A percentile compares a stretch with the other conserved stretches of the same genome.
Evolutionary conservation across 345 rosid genomes (phyloP).

Genomic region (Lumnitzera racemosa): DNA sequence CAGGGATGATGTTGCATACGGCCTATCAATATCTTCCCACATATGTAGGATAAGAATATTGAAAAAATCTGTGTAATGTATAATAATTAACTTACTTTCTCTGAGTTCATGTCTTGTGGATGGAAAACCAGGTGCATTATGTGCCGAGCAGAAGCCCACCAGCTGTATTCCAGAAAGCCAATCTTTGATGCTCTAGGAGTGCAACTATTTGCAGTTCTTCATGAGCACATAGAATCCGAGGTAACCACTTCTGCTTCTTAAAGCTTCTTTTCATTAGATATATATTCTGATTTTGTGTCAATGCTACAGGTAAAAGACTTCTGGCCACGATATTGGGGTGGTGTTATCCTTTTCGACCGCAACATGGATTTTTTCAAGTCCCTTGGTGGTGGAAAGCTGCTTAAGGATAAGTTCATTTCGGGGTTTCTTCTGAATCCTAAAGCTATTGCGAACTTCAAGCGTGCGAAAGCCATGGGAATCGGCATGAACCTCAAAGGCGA

Average conservation of each 20-base stretch:
- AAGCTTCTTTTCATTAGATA: constrained; percentile 4
- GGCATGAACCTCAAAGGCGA: constrained; percentile 53
- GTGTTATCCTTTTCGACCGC: constrained; percentile 36
- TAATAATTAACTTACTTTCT: neutral
- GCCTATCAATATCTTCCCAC: too few species aligned
- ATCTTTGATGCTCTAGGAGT: constrained; percentile 56
- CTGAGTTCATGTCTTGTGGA: constrained; percentile 5
- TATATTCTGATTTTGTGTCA: constrained; percentile 2
- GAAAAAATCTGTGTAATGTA: too few species aligned
- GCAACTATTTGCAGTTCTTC: constrained; percentile 53
- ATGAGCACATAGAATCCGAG: constrained; percentile 58
- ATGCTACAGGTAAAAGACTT: constrained; percentile 45
- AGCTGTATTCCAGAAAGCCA: constrained; percentile 48
- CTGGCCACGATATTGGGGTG: constrained; percentile 77
- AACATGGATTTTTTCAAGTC: constrained; percentile 58
- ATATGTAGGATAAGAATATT: neutral
- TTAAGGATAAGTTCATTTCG: constrained; percentile 52
- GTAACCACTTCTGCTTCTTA: constrained; percentile 16
- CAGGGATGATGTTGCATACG: too few species aligned
- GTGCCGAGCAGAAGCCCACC: constrained; percentile 79
- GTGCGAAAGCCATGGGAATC: constrained; percentile 44
- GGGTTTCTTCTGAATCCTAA: constrained; percentile 57
- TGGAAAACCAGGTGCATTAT: constrained; percentile 50
- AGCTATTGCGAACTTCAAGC: constrained; percentile 59
- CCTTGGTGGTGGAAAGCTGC: constrained; percentile 53